Evolutionary conservation across 1,284 basidiomycete species (phyloP).

Genomic region (Meira miltonrushii): DNA sequence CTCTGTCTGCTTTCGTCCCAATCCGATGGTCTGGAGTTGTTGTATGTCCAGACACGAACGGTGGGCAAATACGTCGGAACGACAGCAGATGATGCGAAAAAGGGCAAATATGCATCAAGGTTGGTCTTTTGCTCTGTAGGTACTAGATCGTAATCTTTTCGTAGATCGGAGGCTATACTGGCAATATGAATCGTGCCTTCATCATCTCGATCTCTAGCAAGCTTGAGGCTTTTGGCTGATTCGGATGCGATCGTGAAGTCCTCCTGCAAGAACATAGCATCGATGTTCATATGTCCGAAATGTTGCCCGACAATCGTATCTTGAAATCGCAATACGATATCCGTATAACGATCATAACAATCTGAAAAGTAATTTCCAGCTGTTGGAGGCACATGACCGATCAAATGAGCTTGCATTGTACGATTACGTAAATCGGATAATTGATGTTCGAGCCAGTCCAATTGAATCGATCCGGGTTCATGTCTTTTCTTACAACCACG

Average conservation of each 20-base stretch:
- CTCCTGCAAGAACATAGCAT: slow-evolving; percentile 46
- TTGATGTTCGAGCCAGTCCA: slow-evolving; percentile 76
- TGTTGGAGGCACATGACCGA: slow-evolving; percentile 66
- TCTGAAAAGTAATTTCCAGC: slow-evolving; percentile 75
- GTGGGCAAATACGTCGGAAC: slow-evolving; percentile 84
- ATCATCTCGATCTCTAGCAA: slow-evolving; percentile 13
- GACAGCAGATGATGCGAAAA: slow-evolving; percentile 55
- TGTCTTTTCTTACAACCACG: slow-evolving; percentile 48
- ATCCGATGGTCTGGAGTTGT: slow-evolving; percentile 21
- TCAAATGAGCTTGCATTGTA: slow-evolving; percentile 67
- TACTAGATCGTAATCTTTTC: slow-evolving; percentile 42
- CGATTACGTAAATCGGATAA: slow-evolving; percentile 66
- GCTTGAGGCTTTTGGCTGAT: neutral
- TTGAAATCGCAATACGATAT: slow-evolving; percentile 74
- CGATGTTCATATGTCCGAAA: slow-evolving; percentile 64
- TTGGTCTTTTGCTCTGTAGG: slow-evolving; percentile 38
- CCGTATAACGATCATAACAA: slow-evolving; percentile 73
- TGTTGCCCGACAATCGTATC: slow-evolving; percentile 85
- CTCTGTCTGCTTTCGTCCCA: neutral
- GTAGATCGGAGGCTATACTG: slow-evolving; percentile 30
- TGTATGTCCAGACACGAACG: slow-evolving; percentile 67
- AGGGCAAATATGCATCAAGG: slow-evolving; percentile 37
- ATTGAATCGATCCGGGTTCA: slow-evolving; percentile 8
- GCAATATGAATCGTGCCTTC: neutral
- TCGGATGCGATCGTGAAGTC: slow-evolving; percentile 18